Conservation (phyloP, 805 yeast species). For the Candida xiaguanensis region DNA sequence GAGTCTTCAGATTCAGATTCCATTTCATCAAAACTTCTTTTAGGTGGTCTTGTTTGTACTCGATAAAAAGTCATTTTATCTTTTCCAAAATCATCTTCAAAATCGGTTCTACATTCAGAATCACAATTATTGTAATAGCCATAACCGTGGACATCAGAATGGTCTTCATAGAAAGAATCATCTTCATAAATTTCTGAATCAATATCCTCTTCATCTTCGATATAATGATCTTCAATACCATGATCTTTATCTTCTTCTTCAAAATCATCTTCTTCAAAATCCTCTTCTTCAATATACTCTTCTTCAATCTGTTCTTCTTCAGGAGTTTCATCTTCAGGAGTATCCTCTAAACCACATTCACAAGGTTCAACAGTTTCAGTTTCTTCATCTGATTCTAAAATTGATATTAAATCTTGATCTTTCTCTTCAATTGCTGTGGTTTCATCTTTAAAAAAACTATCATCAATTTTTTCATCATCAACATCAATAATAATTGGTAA, state of each 20-base stretch:
- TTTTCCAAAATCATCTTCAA: background rate
- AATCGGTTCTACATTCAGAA: background rate
- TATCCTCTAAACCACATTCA: too few relatives aligned
- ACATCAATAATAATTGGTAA: constrained; percentile 4
- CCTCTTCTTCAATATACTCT: background rate
- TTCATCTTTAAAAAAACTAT: constrained; percentile 1
- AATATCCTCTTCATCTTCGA: background rate
- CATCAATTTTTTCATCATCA: constrained; percentile 1
- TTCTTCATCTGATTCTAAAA: background rate
- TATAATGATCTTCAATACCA: background rate
- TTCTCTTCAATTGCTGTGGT: constrained; percentile 1
- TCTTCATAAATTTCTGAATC: too few relatives aligned
- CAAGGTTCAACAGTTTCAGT: background rate
- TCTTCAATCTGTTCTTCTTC: background rate
- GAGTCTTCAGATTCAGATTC: background rate
- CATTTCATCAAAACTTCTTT: constrained; percentile 6
- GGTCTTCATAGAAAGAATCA: background rate
- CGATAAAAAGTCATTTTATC: background rate
- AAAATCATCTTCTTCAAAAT: constrained; percentile 8
- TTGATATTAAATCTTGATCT: background rate
- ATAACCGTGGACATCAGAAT: background rate
- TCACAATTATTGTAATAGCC: background rate
- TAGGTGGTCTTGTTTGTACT: background rate
- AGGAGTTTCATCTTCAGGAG: background rate
- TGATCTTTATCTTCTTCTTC: background rate